Evolutionary conservation across 2,329 filamentous ascomycete genomes (phyloP), one percentile per base, ranked within the genome.

Genomic region (Claviceps monticola): DNA sequence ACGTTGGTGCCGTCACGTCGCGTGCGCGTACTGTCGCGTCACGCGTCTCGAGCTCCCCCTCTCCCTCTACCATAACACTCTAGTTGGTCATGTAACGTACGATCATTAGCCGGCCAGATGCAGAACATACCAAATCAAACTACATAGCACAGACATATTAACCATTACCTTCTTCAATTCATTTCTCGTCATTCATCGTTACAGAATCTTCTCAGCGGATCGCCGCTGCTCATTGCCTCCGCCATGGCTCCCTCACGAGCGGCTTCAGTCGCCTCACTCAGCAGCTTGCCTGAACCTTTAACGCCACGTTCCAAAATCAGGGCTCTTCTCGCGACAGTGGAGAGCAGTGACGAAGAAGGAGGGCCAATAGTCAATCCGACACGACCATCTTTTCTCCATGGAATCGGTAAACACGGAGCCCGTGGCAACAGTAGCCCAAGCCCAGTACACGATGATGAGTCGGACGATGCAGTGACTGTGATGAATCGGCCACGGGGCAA

Each of bases 401-500:
- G 43, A 19, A 29, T n/a, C 8, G 19, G 8, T 9, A 26, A 23
- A 34, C 45, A 29, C 16, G 46, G 36, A 51, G 46, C 38, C 34
- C 26, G 53, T 17, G 17, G 11, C 29, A 11, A 34, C 29, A 34
- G 23, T 17, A 44, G 39, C 9, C 44, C 48, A 13, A 16, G 17
- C n/a, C 45, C 49, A 38, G 59, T 60, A 43, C 59, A 64, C 0
- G 70, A 74, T 4, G 66, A 68, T 1, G 72, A 74, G n/a, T 73
- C 74, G 13, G 68, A 76, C 47, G 65, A 66, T 26, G 64, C 64
- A 4, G 66, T 68, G 21, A 58, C 63, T 39, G 60, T 63, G 5
- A 53, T 74, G 2, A 34, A 11, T 34, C 70, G 71, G 45, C 84
- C 84, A 0, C 74, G 76, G 51, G 83, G 83, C 23, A 76, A 78